phyloP scores from a whole-genome alignment of 225 moss, liverwort and hornwort species.

The Antitrichia curtipendula region DNA sequence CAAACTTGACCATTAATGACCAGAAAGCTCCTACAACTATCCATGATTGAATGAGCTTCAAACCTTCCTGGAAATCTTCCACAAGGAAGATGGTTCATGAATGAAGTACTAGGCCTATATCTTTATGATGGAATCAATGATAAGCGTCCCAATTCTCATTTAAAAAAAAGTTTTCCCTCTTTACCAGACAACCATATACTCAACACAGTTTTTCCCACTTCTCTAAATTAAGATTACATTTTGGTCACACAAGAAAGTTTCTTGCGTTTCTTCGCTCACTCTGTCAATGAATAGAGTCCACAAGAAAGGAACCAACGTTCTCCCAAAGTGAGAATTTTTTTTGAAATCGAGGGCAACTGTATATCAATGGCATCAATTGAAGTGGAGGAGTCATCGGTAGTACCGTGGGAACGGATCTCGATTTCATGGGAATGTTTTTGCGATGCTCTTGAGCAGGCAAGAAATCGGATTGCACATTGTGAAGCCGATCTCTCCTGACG shows the following conservation, averaged over 20 bases:
- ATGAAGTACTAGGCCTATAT: background rate
- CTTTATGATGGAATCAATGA: background rate
- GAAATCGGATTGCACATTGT: conserved; percentile 1
- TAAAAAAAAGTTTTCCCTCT: background rate
- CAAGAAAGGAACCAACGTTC: background rate
- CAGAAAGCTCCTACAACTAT: background rate
- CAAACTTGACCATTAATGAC: background rate
- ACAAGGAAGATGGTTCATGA: background rate
- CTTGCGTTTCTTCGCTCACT: background rate
- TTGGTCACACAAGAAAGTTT: background rate
- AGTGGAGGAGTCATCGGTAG: background rate
- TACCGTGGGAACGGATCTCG: background rate
- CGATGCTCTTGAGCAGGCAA: background rate
- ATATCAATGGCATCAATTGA: too few species aligned
- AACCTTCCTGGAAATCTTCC: background rate
- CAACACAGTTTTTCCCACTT: background rate
- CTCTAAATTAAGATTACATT: background rate
- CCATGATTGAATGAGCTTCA: background rate
- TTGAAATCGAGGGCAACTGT: background rate
- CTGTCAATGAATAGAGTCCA: background rate
- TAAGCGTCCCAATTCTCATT: background rate
- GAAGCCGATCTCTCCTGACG: background rate
- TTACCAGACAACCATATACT: background rate
- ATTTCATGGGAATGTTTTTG: background rate
- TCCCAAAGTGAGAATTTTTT: too few species aligned